These are phyloP conservation scores for Hanseniaspora jakobsenii DNA, from an alignment of 805 yeast species.

Conservation along the genomic window DNA sequence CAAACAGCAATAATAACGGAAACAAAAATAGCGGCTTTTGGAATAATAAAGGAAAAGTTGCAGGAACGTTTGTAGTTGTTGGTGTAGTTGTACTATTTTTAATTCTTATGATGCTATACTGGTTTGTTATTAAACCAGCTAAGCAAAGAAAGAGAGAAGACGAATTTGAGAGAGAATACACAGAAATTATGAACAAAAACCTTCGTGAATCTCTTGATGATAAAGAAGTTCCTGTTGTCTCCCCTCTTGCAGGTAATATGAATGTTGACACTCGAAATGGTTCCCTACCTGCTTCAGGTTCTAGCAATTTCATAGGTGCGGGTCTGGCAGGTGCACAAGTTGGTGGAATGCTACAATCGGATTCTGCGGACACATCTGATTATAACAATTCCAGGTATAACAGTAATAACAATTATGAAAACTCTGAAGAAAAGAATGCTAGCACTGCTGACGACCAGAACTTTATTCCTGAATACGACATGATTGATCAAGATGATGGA, in stretches of 20 bases:
- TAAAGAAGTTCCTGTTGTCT: conserved; percentile 11
- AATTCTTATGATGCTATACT: conserved; percentile 34
- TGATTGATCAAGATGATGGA: no score
- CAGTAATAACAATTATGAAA: not conserved
- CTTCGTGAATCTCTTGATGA: conserved; percentile 8
- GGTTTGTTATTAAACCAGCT: conserved; percentile 25
- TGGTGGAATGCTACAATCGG: no score
- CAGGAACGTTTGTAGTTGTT: conserved; percentile 73
- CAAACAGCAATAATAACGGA: not conserved
- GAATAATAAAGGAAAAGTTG: conserved; percentile 62
- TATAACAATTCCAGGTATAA: no score
- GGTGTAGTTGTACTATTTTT: conserved; percentile 47
- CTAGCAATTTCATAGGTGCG: no score
- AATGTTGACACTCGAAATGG: no score
- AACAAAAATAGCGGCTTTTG: conserved; percentile 38
- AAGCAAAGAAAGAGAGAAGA: conserved; percentile 17
- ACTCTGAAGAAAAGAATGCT: not conserved
- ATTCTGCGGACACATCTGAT: no score
- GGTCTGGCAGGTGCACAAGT: no score
- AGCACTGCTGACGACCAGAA: not conserved
- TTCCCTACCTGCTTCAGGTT: conserved; percentile 17
- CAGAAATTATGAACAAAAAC: conserved; percentile 18
- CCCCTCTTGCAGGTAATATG: no score
- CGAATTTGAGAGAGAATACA: conserved; percentile 23
- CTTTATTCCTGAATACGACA: no score